Evolutionary conservation across 2,329 filamentous ascomycete genomes (phyloP).

Genomic region (Neonectria coccinea): DNA sequence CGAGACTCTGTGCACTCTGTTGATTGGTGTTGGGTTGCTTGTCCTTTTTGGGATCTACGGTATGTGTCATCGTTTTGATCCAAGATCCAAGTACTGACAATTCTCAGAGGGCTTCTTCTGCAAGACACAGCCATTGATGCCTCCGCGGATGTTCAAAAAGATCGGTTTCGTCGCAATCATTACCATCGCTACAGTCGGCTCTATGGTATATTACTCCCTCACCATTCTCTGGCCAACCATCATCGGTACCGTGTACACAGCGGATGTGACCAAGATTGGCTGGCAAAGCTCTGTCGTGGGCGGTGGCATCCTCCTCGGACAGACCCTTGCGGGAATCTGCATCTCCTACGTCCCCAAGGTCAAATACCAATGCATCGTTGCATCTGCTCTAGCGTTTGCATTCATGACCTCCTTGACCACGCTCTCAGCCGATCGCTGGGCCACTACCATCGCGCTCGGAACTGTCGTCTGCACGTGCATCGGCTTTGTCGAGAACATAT

Average conservation of each 20-base stretch:
- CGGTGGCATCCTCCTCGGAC: slow-evolving; percentile 54
- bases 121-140: slow-evolving; percentile 55
- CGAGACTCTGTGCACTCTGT: slow-evolving; percentile 51
- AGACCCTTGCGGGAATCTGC: slow-evolving; percentile 50
- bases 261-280: slow-evolving; percentile 51
- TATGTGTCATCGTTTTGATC: slow-evolving; percentile 20
- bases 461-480: slow-evolving; percentile 47
- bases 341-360: slow-evolving; percentile 53
- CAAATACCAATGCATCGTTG: slow-evolving; percentile 50
- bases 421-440: slow-evolving; percentile 44
- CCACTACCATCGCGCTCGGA: slow-evolving; percentile 49
- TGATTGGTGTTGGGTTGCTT: slow-evolving; percentile 52
- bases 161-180: slow-evolving; percentile 54
- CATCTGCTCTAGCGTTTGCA: slow-evolving; percentile 46
- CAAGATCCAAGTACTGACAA: slow-evolving; percentile 3
- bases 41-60: slow-evolving; percentile 53
- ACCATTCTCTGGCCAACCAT: slow-evolving; percentile 58
- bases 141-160: slow-evolving; percentile 56
- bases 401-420: slow-evolving; percentile 50
- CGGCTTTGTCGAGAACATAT: slow-evolving; percentile 55
- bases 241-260: slow-evolving; percentile 54
- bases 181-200: slow-evolving; percentile 52
- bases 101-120: slow-evolving; percentile 51
- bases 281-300: slow-evolving; percentile 57
- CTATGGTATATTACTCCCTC: slow-evolving; percentile 59